phyloP scores from a whole-genome alignment of 345 rosid genomes.

The Triadica sebifera region DNA sequence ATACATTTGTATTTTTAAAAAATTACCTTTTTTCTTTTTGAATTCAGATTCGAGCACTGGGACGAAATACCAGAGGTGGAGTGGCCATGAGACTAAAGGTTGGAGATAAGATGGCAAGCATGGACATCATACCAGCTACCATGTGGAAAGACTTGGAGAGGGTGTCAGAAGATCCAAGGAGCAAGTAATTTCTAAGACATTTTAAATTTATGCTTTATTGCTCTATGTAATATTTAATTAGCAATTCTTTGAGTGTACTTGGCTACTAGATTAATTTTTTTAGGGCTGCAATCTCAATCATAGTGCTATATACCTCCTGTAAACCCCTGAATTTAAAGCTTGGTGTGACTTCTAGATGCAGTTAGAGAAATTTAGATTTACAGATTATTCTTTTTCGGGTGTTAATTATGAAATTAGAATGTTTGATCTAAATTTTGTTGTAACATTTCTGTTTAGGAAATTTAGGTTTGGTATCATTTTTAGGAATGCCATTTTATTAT shows the following conservation, averaged over 20 bases:
- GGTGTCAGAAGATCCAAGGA: conserved; percentile 38
- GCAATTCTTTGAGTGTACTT: not conserved
- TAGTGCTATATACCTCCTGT: not conserved
- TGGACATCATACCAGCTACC: conserved; percentile 77
- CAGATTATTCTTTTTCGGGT: not conserved
- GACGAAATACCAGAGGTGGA: conserved; percentile 84
- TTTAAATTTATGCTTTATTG: not conserved
- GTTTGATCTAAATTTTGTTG: not conserved
- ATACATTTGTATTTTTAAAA: not conserved
- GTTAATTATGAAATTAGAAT: not conserved
- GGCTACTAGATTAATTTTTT: not conserved
- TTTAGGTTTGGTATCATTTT: too few species aligned
- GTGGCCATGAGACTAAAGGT: conserved; percentile 80
- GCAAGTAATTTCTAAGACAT: conserved; percentile 39
- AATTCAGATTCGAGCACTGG: conserved; percentile 69
- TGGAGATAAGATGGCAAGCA: conserved; percentile 86
- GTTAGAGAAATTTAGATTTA: not conserved
- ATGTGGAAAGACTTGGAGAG: conserved; percentile 49
- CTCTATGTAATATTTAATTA: not conserved
- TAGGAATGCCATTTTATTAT: too few species aligned
- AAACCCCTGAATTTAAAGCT: not conserved
- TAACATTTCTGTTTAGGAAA: not conserved
- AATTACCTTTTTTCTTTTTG: not conserved
- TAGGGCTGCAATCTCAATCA: not conserved
- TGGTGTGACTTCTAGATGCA: not conserved